Evolutionary conservation across 1,139 yeast genomes (phyloP), one percentile per base, ranked within the genome.

Genomic region (Saccharomyces hybrid): DNA sequence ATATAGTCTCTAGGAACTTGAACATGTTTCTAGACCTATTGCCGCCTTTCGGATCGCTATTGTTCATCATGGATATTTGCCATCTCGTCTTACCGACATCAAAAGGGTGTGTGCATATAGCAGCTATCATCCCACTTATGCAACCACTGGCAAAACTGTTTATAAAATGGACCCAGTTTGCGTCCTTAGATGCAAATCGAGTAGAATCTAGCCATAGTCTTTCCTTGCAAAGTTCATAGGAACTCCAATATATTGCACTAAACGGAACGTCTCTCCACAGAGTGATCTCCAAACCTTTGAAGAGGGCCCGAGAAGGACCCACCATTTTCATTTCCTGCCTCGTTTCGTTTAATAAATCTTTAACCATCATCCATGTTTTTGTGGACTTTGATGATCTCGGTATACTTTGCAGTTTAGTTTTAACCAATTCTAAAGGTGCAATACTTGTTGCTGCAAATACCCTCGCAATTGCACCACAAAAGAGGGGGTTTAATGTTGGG

Each of bases 191-290:
- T 14, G 44, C 13, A 14, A 16, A 20, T 20, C 13, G 26, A 59
- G 61, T 54, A 41, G 49, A 28, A 31, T 55, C 47, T 52, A 46
- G 27, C 52, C 65, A 56, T 26, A 66, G 53, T 11, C 53, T 56
- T 26, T 58, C 59, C 57, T 72, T 75, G 51, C 66, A 70, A 56
- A 75, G 69, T 65, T 88, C 96, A 67, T 88, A 88, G 5, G 88
- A 80, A 5, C 90, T 81, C 99, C 99, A 93, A 70, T 93, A 93
- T 3, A 93, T 83, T 1, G 96, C 97, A 55, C 95, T 86, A 68
- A 93, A 93, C 2, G 99, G 99, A 0, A 91, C 98, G 68, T 93
- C 99, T 70, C 99, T 77, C 96, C 96, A 91, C 26, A 93, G 75
- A 0, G 99, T 93, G 51, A 93, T 77, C 48, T 86, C 83, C 38